Evolutionary conservation across 192 early-diverging fungal species (phyloP).

Genomic region (Podila epicladia): DNA sequence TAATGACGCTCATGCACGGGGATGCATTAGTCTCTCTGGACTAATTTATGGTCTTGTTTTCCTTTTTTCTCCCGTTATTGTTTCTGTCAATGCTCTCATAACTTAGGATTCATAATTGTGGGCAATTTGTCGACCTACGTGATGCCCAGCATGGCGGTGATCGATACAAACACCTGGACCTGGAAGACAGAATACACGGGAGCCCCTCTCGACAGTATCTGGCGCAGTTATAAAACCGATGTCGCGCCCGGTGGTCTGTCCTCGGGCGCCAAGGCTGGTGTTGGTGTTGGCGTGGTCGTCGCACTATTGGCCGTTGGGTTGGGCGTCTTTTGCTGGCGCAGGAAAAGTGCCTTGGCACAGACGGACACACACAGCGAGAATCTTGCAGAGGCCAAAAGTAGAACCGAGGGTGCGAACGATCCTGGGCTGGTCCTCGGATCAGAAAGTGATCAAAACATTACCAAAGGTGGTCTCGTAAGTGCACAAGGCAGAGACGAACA

Average conservation of each 20-base stretch:
- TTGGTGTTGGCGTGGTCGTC: conserved; percentile 19
- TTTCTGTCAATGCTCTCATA: not conserved
- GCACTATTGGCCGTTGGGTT: conserved; percentile 9
- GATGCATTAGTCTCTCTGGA: not conserved
- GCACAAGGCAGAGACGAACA: not conserved
- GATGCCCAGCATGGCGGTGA: conserved; percentile 22
- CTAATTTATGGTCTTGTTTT: not conserved
- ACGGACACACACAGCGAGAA: not conserved
- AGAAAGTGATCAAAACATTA: no score
- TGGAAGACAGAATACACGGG: conserved; percentile 23
- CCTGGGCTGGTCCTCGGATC: no score
- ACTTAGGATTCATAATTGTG: conserved; percentile 4
- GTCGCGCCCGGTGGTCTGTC: conserved; percentile 11
- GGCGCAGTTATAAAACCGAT: no score
- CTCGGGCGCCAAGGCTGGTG: conserved; percentile 33
- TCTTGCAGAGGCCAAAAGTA: not conserved
- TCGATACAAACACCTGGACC: conserved; percentile 32
- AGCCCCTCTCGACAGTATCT: conserved; percentile 12
- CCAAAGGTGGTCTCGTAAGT: no score
- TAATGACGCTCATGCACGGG: no score
- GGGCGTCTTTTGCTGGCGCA: conserved; percentile 21
- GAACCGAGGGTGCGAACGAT: not conserved
- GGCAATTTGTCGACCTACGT: not conserved
- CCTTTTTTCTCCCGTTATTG: not conserved
- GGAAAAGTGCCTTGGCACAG: not conserved